A percentile compares a stretch with the other conserved stretches of the same genome.
Conservation (phyloP, 2,329 filamentous ascomycete genomes). For the Fusarium sp. region DNA sequence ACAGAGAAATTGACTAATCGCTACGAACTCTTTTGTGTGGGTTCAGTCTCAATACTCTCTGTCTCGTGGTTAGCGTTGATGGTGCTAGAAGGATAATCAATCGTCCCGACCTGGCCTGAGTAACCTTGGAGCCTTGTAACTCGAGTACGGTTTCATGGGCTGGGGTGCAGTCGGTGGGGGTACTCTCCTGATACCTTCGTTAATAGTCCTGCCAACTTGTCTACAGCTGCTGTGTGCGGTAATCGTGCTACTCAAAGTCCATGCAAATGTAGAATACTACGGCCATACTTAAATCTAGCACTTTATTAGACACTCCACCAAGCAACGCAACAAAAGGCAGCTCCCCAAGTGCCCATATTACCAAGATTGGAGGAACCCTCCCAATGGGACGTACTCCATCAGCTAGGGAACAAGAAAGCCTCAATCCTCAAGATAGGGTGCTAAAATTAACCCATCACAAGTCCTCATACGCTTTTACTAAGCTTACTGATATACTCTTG, state of each 20-base stretch:
- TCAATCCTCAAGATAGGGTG: neutral
- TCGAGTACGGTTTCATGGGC: slow-evolving; percentile 21
- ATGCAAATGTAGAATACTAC: neutral
- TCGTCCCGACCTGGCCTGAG: slow-evolving; percentile 23
- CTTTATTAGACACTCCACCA: neutral
- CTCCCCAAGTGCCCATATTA: neutral
- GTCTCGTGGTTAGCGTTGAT: slow-evolving; percentile 28
- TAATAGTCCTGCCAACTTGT: neutral
- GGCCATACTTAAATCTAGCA: neutral
- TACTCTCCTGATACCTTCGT: neutral
- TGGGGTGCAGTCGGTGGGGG: slow-evolving; percentile 15
- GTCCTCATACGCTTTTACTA: too few relatives aligned
- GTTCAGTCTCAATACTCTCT: slow-evolving; percentile 10
- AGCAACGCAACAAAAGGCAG: neutral
- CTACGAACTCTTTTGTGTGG: slow-evolving; percentile 19
- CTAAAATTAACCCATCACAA: neutral
- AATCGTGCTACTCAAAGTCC: neutral
- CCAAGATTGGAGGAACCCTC: neutral
- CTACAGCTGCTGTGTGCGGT: neutral
- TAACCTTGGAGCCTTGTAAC: slow-evolving; percentile 26
- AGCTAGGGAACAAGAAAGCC: neutral
- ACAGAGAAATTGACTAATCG: slow-evolving; percentile 10
- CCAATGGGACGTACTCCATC: neutral
- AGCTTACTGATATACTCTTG: neutral
- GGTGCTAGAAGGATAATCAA: slow-evolving; percentile 31